Base-by-base conservation (phyloP, 2,329 filamentous ascomycete genomes). In the Bipolaris sorokiniana region DNA sequence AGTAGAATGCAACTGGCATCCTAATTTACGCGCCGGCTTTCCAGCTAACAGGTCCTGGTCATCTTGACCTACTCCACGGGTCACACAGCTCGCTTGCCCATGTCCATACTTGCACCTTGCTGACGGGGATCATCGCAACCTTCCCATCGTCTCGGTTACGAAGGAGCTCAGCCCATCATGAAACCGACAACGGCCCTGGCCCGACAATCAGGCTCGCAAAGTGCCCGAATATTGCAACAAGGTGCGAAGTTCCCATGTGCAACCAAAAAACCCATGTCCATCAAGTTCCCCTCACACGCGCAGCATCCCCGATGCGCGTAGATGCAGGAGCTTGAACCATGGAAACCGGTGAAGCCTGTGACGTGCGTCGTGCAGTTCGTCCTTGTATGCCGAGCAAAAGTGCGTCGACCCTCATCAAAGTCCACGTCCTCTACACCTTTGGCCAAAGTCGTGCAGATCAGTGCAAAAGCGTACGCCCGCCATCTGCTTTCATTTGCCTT, bases 141-240 rank as follows among this genome's bases (percentile, higher is more conserved):
- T 58, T 34, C 28, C 52, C 60, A 60, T 38, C 58, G 45, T 59
- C 54, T 62, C 53, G 58, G 58, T 62, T 45, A 47, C 49, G 49
- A 56, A 63, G 51, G 58, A 63, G 54, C 45, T 57, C 44, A 48
- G 45, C 55, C 48, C 49, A 56, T 46, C 42, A 50, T 62, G 52
- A 61, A 56, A 61, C 54, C 48, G 54, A 54, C 57, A 52, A 60
- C 52, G 56, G 63, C 55, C 57, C 55, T 64, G 56, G 52, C 56
- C 55, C 55, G 58, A 58, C 52, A 58, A 50, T 62, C 56, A 61
- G 63, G 60, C 59, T 59, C 64, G 40, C 44, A 52, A 52, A 57
- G 47, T 49, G 57, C 54, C 57, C 58, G 56, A 65, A 67, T 60
- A 60, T 61, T 60, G 61, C 58, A 48, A 59, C 52, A 58, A 58